Percentiles rank a stretch among this genome's conserved stretches.
Conservation (phyloP, 305 asterid species). For the Fraxinus baroniana region DNA sequence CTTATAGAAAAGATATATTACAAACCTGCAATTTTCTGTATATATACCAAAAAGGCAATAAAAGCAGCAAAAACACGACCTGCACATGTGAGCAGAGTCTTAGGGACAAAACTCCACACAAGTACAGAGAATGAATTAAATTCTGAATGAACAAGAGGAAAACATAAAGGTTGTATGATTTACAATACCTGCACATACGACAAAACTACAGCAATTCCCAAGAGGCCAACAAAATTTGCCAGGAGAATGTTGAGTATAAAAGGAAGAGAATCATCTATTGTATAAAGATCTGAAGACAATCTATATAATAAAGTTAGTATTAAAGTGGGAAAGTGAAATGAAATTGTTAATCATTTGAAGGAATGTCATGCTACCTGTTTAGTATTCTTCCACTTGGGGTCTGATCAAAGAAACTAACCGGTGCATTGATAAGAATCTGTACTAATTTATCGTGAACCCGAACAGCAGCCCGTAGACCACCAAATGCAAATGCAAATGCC, state of each 20-base stretch:
- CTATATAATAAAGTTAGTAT: conserved; percentile 49
- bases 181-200: conserved; percentile 75
- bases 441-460: conserved; percentile 65
- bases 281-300: conserved; percentile 93
- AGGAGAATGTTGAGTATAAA: conserved; percentile 95
- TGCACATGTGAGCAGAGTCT: conserved; percentile 33
- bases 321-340: background rate
- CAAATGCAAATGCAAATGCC: conserved; percentile 90
- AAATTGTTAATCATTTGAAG: conserved; percentile 15
- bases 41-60: conserved; percentile 87
- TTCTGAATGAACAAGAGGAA: conserved; percentile 1
- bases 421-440: conserved; percentile 62
- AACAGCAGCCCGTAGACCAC: conserved; percentile 88
- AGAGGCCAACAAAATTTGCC: conserved; percentile 87
- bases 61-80: conserved; percentile 73
- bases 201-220: conserved; percentile 73
- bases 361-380: conserved; percentile 63
- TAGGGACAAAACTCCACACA: background rate
- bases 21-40: conserved; percentile 83
- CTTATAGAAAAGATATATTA: conserved; percentile 19
- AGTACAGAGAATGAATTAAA: background rate
- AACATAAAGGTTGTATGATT: conserved; percentile 5
- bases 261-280: conserved; percentile 95
- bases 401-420: conserved; percentile 81
- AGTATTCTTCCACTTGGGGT: conserved; percentile 93